Conservation (phyloP, 169 alveolate species). For the Plasmodium cynomolgi region DNA sequence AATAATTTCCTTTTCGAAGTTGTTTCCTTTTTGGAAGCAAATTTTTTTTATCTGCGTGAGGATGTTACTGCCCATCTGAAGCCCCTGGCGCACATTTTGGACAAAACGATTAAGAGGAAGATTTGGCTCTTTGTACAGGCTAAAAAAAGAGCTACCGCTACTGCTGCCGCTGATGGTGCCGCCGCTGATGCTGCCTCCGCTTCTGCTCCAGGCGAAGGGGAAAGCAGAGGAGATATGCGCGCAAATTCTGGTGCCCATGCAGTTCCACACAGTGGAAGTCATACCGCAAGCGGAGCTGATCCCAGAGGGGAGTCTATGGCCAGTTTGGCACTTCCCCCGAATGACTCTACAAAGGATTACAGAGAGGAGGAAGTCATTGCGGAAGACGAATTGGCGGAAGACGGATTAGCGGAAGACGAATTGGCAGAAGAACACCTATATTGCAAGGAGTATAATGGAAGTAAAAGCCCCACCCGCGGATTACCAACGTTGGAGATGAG, state of each 20-base stretch:
- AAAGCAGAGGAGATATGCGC: neutral
- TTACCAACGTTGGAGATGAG: neutral
- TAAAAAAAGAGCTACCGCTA: neutral
- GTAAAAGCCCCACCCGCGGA: neutral
- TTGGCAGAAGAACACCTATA: neutral
- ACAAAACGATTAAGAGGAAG: conserved; percentile 31
- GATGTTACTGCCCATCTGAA: conserved; percentile 22
- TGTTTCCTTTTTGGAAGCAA: conserved; percentile 16
- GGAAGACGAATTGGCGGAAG: neutral
- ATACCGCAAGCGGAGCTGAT: neutral
- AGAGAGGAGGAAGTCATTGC: neutral
- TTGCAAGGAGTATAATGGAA: neutral
- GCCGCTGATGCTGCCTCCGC: neutral
- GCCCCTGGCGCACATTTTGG: conserved; percentile 22
- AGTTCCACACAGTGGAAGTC: neutral
- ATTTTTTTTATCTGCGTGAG: conserved; percentile 24
- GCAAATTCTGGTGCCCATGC: neutral
- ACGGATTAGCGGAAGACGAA: neutral
- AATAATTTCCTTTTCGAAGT: conserved; percentile 23
- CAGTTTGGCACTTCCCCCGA: neutral
- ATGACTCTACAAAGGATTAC: neutral
- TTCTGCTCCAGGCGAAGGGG: too few species aligned
- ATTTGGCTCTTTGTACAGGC: conserved; percentile 15
- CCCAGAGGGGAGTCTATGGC: neutral
- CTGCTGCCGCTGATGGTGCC: neutral